phyloP scores from a whole-genome alignment of 106 monocot species.

The Dendrobium nobile region DNA sequence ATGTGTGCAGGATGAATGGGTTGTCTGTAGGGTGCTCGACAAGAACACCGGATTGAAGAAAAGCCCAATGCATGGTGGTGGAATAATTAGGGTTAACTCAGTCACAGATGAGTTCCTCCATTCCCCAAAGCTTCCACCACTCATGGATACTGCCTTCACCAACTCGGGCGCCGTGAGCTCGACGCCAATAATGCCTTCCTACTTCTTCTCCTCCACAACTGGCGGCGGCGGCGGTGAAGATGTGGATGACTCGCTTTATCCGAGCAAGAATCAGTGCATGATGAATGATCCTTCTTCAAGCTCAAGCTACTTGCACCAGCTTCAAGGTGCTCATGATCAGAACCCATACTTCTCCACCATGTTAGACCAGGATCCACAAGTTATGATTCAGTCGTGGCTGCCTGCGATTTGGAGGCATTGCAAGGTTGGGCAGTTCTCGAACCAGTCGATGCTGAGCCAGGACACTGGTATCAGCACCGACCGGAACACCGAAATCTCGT shows the following conservation, averaged over 20 bases:
- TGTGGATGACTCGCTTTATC: background rate
- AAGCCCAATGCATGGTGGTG: background rate
- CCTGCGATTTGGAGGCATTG: constrained; percentile 15
- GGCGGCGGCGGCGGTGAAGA: background rate
- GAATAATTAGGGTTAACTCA: constrained; percentile 11
- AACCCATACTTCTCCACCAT: background rate
- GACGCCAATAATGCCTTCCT: background rate
- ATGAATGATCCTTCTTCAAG: background rate
- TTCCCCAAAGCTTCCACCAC: constrained; percentile 30
- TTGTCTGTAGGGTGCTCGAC: constrained; percentile 58
- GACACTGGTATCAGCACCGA: constrained; percentile 63
- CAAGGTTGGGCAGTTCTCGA: constrained; percentile 56
- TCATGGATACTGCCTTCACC: constrained; percentile 26
- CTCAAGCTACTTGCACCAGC: background rate
- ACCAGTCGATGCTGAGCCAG: constrained; percentile 52
- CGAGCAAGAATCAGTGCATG: background rate
- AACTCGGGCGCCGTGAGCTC: background rate
- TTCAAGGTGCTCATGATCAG: background rate
- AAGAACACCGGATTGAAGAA: constrained; percentile 38
- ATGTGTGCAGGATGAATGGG: constrained; percentile 75
- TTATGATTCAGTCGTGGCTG: too few species aligned
- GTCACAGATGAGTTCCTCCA: constrained; percentile 26
- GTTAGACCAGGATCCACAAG: background rate
- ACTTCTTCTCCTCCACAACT: background rate
- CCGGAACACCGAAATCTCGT: constrained; percentile 48